These are phyloP conservation scores for Posidonia oceanica DNA, from an alignment of 116 monocot genomes.

Conservation along the genomic window DNA sequence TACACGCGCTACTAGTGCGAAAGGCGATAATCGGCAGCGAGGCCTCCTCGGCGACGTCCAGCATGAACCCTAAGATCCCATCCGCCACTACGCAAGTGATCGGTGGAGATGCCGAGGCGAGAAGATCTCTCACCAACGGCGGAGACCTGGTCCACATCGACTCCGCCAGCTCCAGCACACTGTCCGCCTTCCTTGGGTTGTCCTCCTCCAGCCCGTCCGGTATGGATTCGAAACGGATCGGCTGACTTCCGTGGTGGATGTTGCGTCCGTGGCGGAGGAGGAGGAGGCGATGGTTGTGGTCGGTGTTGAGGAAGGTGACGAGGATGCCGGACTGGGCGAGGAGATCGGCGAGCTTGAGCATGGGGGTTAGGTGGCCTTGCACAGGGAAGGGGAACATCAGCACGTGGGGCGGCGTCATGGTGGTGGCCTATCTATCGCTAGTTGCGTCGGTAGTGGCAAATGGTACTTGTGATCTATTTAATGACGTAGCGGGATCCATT, in stretches of 20 bases:
- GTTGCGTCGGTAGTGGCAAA: no score
- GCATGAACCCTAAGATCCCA: constrained; percentile 12
- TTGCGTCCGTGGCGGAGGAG: neutral
- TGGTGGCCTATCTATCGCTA: no score
- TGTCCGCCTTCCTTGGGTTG: neutral
- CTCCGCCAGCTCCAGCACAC: neutral
- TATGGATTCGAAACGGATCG: constrained; percentile 21
- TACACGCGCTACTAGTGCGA: constrained; percentile 31
- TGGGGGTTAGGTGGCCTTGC: constrained; percentile 27
- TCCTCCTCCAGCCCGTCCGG: constrained; percentile 35
- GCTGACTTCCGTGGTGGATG: neutral
- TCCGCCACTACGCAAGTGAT: constrained; percentile 34
- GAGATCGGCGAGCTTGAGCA: constrained; percentile 21
- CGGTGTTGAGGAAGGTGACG: constrained; percentile 30
- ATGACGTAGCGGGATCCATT: no score
- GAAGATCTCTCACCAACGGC: neutral
- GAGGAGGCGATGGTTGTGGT: constrained; percentile 7
- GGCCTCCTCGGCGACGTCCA: constrained; percentile 17
- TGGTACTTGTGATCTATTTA: no score
- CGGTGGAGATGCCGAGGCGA: constrained; percentile 8
- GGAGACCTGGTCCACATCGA: constrained; percentile 4
- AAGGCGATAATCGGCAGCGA: constrained; percentile 24
- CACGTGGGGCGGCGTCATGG: constrained; percentile 8
- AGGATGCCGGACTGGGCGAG: constrained; percentile 23
- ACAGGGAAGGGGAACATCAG: constrained; percentile 25